Evolutionary conservation across 23 red algal species (phyloP), one percentile per base, ranked within the genome.

Genomic region (Gracilariopsis chorda): DNA sequence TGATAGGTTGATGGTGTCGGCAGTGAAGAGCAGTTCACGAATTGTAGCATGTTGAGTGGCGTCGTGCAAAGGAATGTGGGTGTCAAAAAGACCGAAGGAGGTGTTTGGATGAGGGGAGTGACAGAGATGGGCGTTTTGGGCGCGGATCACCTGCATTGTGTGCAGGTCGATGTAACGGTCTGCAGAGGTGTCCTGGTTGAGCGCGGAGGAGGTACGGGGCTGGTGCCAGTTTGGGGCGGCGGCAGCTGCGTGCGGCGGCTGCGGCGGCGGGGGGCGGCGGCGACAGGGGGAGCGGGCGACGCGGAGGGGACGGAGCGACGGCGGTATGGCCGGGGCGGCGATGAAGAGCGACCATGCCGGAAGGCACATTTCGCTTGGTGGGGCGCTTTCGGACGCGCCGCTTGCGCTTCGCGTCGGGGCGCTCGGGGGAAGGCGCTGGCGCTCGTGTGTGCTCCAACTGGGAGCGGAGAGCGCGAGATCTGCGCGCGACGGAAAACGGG

Each of bases 121-220:
- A 25, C 72, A 56, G 25, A 87, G 61, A 62, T 90, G 70, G 7
- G 72, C 70, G 24, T 67, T 51, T 5, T 75, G 28, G 7, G 70
- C 51, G 33, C 27, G 86, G 56, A 78, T 79, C 20, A 77, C 39
- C 53, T 90, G 49, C 70, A 90, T 77, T 4, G 86, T 90, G 24
- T 69, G 86, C 37, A 90, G 86, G 59, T 90, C 86, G 37, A 90
- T 77, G 36, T 78, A 90, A 41, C 67, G 70, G 19, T 77, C 52
- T 13, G 72, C 67, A 7, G 57, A 46, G 30, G 56, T 64, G 14
- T 78, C 72, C 52, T 90, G 56, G 35, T 90, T 79, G 46, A 90
- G 86, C 0, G 86, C 86, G 39, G 86, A 78, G 11, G 86, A 90
- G 12, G 69, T 44, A 24, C 41, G 86, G 23, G 86, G 17, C n/a